Evolutionary conservation across 352 stramenopile species (phyloP), one percentile per base, ranked within the genome.

Genomic region (Globisporangium okanoganense): DNA sequence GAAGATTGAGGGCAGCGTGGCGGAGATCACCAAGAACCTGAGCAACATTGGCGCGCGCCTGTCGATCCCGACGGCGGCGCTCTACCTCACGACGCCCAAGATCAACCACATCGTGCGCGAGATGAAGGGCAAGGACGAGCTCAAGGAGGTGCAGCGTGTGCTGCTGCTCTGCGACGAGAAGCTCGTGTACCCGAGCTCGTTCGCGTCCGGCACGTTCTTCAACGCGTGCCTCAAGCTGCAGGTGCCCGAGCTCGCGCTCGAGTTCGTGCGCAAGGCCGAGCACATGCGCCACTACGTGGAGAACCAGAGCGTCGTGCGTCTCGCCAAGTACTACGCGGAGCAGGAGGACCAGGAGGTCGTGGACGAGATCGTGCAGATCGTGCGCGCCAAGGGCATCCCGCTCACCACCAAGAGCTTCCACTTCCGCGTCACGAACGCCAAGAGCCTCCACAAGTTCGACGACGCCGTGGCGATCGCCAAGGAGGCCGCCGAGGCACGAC

Each of bases 41-140:
- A 89, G 71, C 45, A 76, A 71, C 36, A 92, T 92, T 62, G 82
- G 82, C 65, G 78, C 73, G 59, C 82, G 82, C 0, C 70, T 92
- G 60, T 92, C 82, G 51, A 92, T 92, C 64, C 68, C 85, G 5
- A 92, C 85, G 56, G 83, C 82, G 18, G 73, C 85, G 56, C 72
- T 89, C 22, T 92, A 94, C 72, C 76, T 94, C 56, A 90, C 85
- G 69, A 71, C 76, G 59, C 73, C 76, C n/a, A 94, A 94, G 76
- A 72, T 94, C 64, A 79, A 94, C 67, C 80, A 87, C 61, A 73
- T 94, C 24, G 82, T 92, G 64, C 85, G 85, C 62, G 81, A 88
- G 64, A 88, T 91, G 73, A 82, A 92, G 73, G 81, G 78, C 50
- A 65, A 73, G 40, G 79, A 92, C 16, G 85, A 94, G 60, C 63